These are phyloP conservation scores for Apodospora peruviana DNA, from an alignment of 495 filamentous ascomycete species.

Conservation along the genomic window DNA sequence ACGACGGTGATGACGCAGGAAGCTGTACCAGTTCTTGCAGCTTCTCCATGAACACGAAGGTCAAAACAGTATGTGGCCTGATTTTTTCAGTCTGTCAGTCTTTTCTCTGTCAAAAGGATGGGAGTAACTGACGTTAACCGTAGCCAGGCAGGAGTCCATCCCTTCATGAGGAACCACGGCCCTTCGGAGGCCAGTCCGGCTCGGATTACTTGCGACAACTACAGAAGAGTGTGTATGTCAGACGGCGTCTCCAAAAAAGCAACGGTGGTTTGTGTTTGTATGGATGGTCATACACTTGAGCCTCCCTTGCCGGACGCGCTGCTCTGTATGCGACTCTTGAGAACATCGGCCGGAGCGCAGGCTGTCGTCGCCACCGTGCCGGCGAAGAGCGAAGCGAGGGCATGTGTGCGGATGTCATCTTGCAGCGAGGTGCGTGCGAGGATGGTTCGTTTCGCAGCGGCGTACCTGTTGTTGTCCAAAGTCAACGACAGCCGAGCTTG, in stretches of 20 bases:
- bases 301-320: constrained; percentile 21
- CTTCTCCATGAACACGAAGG: constrained; percentile 38
- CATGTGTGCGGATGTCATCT: constrained; percentile 31
- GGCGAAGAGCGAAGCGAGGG: constrained; percentile 27
- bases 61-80: constrained; percentile 36
- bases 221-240: constrained; percentile 1
- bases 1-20: background rate
- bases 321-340: constrained; percentile 36
- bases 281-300: constrained; percentile 14
- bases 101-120: background rate
- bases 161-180: constrained; percentile 34
- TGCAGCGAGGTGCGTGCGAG: constrained; percentile 18
- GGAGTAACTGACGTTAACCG: constrained; percentile 25
- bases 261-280: background rate
- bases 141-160: constrained; percentile 38
- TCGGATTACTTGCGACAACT: constrained; percentile 22
- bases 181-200: constrained; percentile 26
- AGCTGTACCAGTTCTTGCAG: constrained; percentile 19
- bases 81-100: background rate
- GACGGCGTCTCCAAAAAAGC: background rate
- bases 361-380: constrained; percentile 34
- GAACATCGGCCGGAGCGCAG: constrained; percentile 35
- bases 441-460: constrained; percentile 24
- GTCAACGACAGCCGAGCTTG: background rate
- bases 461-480: constrained; percentile 18